These are phyloP conservation scores for Cicer judaicum DNA, from an alignment of 306 rosid genomes.

Conservation along the genomic window DNA sequence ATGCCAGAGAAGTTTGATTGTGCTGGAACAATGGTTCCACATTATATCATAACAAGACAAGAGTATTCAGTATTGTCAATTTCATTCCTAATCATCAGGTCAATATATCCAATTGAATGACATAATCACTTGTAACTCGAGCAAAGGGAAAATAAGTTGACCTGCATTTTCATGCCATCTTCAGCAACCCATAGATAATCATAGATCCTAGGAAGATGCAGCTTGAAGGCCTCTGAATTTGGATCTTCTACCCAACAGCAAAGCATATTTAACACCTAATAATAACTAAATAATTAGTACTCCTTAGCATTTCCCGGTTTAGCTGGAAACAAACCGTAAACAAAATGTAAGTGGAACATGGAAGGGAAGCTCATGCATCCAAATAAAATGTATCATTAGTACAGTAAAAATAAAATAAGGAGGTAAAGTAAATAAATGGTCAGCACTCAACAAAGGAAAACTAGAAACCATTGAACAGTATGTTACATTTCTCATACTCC, in stretches of 20 bases:
- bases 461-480: slow-evolving; percentile 13
- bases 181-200: slow-evolving; percentile 94
- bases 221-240: slow-evolving; percentile 84
- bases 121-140: slow-evolving; percentile 27
- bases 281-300: slow-evolving; percentile 36
- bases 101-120: slow-evolving; percentile 35
- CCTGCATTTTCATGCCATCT: slow-evolving; percentile 99
- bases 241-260: slow-evolving; percentile 94
- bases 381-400: slow-evolving; percentile 9
- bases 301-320: slow-evolving; percentile 25
- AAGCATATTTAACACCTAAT: slow-evolving; percentile 81
- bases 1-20: slow-evolving; percentile 8
- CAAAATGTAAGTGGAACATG: slow-evolving; percentile 11
- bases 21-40: slow-evolving; percentile 32
- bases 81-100: slow-evolving; percentile 40
- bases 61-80: slow-evolving; percentile 8
- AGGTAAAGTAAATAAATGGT: slow-evolving; percentile 33
- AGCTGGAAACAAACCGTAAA: background rate
- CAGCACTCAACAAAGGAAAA: slow-evolving; percentile 13
- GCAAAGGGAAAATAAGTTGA: slow-evolving; percentile 48
- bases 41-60: slow-evolving; percentile 26
- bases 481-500: slow-evolving; percentile 22
- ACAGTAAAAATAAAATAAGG: slow-evolving; percentile 33
- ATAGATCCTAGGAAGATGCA: slow-evolving; percentile 83
- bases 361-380: slow-evolving; percentile 36